Evolutionary conservation across 208 protist species (phyloP).

Genomic region (Crithidia bombi): DNA sequence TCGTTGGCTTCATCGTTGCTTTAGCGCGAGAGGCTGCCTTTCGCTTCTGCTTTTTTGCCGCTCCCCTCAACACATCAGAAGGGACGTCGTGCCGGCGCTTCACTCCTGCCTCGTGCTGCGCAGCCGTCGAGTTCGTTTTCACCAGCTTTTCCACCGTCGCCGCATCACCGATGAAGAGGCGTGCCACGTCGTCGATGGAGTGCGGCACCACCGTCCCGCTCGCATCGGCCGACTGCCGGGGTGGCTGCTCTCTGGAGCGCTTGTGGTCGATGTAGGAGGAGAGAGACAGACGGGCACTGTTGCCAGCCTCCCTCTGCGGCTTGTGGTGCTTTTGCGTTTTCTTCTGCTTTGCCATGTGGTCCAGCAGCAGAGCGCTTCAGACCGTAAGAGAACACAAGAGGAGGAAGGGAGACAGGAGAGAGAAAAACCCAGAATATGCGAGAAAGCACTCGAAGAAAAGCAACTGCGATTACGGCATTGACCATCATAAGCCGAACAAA

Average conservation of each 20-base stretch:
- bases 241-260: not conserved
- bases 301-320: not conserved
- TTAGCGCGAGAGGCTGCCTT: not conserved
- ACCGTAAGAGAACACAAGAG: not conserved
- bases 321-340: not conserved
- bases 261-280: not conserved
- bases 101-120: not conserved
- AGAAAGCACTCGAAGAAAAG: no score
- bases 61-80: not conserved
- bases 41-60: not conserved
- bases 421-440: no score
- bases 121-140: constrained; percentile 2
- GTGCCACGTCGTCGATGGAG: constrained; percentile 31
- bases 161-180: constrained; percentile 27
- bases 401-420: no score
- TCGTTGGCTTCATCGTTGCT: constrained; percentile 5
- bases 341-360: not conserved
- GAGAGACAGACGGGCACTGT: not conserved
- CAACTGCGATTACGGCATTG: no score
- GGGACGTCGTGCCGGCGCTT: not conserved
- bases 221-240: not conserved
- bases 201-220: not conserved
- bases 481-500: no score
- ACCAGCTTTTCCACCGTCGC: constrained; percentile 5
- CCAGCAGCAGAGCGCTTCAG: not conserved